phyloP scores from a whole-genome alignment of 306 rosid genomes.

The Medicago ruthenica region DNA sequence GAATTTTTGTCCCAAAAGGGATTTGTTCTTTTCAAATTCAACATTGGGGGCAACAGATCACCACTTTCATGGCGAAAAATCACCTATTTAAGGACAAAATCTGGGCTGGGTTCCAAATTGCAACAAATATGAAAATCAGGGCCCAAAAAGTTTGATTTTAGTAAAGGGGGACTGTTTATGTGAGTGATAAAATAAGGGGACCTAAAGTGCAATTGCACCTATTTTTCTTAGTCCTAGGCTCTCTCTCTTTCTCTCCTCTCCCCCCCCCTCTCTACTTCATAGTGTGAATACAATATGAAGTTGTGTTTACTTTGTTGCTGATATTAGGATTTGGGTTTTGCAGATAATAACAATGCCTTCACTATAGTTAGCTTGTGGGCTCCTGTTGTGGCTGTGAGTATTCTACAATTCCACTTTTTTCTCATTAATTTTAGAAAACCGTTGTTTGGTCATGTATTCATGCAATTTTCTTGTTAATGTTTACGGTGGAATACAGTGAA shows the following conservation, averaged over 20 bases:
- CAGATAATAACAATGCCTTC: conserved; percentile 79
- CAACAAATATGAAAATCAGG: no score
- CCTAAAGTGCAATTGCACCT: no score
- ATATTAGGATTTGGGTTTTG: conserved; percentile 47
- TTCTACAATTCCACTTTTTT: conserved; percentile 37
- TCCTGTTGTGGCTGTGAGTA: conserved; percentile 97
- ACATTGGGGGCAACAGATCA: no score
- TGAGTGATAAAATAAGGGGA: no score
- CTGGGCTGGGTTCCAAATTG: no score
- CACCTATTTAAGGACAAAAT: no score
- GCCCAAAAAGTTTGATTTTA: no score
- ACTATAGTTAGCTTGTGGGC: conserved; percentile 88
- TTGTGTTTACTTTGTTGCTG: conserved; percentile 19
- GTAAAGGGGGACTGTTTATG: no score
- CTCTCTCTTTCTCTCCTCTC: background rate
- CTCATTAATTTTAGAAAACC: conserved; percentile 15
- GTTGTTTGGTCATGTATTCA: conserved; percentile 15
- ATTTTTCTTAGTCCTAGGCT: background rate
- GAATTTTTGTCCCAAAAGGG: no score
- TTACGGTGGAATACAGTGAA: background rate
- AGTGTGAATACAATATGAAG: background rate
- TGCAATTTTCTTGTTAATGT: conserved; percentile 21
- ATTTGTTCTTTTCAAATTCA: no score
- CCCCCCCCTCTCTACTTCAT: background rate
- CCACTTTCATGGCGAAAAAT: no score